phyloP scores from a whole-genome alignment of 371 early-diverging fungal species.

The Neoconidiobolus thromboides region DNA sequence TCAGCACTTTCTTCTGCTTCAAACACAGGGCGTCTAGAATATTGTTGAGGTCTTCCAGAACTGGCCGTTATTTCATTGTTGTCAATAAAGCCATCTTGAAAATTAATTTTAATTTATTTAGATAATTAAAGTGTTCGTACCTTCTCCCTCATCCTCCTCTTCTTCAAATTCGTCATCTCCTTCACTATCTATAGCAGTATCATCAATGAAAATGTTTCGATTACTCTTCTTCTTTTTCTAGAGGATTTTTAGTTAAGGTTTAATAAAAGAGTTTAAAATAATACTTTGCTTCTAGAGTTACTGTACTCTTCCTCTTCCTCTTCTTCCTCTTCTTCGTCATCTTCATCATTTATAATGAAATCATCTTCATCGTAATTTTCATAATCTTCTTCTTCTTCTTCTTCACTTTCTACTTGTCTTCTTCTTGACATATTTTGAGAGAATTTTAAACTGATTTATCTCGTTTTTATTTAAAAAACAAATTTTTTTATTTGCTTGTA shows the following conservation, averaged over 20 bases:
- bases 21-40: conserved; percentile 46
- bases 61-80: conserved; percentile 3
- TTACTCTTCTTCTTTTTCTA: not conserved
- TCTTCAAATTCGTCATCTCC: not conserved
- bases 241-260: not conserved
- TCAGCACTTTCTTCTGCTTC: conserved; percentile 67
- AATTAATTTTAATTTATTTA: not conserved
- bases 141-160: conserved; percentile 2
- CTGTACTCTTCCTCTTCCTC: not conserved
- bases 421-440: conserved; percentile 11
- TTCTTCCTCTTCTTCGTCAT: not conserved
- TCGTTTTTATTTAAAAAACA: too few relatives aligned
- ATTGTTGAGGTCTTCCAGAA: conserved; percentile 21
- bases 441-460: too few relatives aligned
- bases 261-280: not conserved
- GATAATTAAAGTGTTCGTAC: not conserved
- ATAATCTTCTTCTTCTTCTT: conserved; percentile 55
- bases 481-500: too few relatives aligned
- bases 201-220: conserved; percentile 1
- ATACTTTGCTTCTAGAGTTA: not conserved
- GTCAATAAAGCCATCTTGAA: conserved; percentile 1
- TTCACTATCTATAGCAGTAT: conserved; percentile 1
- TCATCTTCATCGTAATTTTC: conserved; percentile 51
- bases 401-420: conserved; percentile 37
- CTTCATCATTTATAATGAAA: conserved; percentile 8